phyloP scores from a whole-genome alignment of 1,284 basidiomycete genomes.

The Athelia sp. region DNA sequence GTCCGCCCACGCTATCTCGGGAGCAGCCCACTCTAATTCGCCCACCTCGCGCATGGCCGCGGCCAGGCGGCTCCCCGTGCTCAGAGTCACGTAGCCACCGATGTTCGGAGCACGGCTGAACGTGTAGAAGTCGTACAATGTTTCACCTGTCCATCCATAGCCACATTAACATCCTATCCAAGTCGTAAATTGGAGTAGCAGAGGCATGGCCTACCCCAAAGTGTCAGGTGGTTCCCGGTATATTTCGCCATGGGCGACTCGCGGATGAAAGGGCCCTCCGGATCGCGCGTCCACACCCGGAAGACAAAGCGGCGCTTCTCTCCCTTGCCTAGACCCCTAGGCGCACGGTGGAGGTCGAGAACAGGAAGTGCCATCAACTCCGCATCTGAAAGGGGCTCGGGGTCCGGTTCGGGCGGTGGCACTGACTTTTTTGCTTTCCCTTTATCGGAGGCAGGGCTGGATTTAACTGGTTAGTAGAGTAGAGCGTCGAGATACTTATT shows the following conservation, averaged over 20 bases:
- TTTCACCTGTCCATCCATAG: conserved; percentile 4
- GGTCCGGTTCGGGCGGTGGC: too few relatives aligned
- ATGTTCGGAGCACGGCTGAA: conserved; percentile 5
- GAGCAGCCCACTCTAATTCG: conserved; percentile 8
- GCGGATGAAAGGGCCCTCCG: conserved; percentile 7
- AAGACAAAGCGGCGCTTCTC: conserved; percentile 13
- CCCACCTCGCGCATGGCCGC: conserved; percentile 6
- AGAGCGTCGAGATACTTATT: too few relatives aligned
- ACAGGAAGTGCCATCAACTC: too few relatives aligned
- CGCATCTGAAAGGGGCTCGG: too few relatives aligned
- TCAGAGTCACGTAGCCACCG: neutral
- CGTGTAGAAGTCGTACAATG: conserved; percentile 10
- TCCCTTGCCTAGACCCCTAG: conserved; percentile 30
- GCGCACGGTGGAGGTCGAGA: conserved; percentile 25
- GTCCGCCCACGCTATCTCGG: conserved; percentile 11
- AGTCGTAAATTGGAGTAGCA: neutral
- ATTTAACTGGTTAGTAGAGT: too few relatives aligned
- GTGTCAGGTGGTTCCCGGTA: conserved; percentile 1
- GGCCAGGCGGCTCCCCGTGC: conserved; percentile 9
- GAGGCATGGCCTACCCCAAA: conserved; percentile 3
- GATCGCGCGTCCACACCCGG: conserved; percentile 13
- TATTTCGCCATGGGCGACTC: conserved; percentile 2
- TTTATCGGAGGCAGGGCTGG: too few relatives aligned
- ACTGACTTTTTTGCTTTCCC: too few relatives aligned
- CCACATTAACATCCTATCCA: neutral